Base-by-base conservation (phyloP, 2,329 filamentous ascomycete genomes). In the Chrysoporthe austroafricana region DNA sequence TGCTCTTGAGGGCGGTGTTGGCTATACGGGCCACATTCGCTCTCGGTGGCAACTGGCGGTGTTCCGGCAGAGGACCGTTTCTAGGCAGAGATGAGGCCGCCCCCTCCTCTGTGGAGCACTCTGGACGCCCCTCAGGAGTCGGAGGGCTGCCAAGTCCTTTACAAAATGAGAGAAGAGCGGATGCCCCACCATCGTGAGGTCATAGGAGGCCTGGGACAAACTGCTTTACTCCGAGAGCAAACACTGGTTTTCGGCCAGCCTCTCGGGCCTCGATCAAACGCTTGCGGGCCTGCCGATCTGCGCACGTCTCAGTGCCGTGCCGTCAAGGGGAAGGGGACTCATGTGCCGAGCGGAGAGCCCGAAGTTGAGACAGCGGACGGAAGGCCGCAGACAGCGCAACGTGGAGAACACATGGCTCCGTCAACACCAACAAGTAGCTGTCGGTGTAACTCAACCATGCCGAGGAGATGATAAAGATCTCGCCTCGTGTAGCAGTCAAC, bases 341-440 rank as follows among this genome's bases (percentile, higher is more conserved):
- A n/a, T n/a, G 43, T 32, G 58, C 42, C 26, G 21, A 61, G 39
- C 39, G 42, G 39, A 54, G 61, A 54, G 48, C 7, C 34, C 21
- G 34, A 21, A 5, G 18, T 18, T 43, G n/a, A 63, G 61, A 63
- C 34, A 26, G 11, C 26, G 36, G 7, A 21, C 48, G 61, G 61
- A 63, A 54, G 34, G n/a, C 42, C 43, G 18, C 61, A 43, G 32
- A 63, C n/a, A 26, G 26, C 61, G 34, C 34, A 39, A 43, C 48
- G 48, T 11, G 61, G 61, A 56, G 34, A 26, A 48, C 61, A 52
- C 61, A 54, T 63, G 61, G 61, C 48, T 43, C 36, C 44, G 9
- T 62, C 21, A 32, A 42, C 61, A 39, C 46, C 36, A 52, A 14
- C 7, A 4, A 18, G 9, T 13, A 62, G 46, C 61, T 34, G 61